Evolutionary conservation across 352 stramenopile genomes (phyloP).

Genomic region (Phytophthora cajani): DNA sequence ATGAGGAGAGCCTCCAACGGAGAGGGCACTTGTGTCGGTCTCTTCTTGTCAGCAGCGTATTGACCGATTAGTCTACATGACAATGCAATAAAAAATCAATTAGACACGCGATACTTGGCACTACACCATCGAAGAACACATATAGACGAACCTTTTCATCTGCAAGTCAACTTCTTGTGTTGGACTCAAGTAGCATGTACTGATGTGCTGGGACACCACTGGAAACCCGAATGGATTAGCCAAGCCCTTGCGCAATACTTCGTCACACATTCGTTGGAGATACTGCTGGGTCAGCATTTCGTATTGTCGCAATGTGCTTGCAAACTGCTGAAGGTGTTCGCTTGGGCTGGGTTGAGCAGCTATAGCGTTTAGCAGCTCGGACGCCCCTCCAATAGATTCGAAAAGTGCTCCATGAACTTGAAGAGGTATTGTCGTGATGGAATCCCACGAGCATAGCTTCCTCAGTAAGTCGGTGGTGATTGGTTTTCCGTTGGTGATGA

Average conservation of each 20-base stretch:
- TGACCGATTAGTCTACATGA: slow-evolving; percentile 58
- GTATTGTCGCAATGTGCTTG: slow-evolving; percentile 52
- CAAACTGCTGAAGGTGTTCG: slow-evolving; percentile 42
- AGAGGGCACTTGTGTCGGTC: slow-evolving; percentile 50
- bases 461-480: slow-evolving; percentile 71
- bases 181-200: slow-evolving; percentile 75
- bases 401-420: slow-evolving; percentile 83
- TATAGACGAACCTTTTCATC: slow-evolving; percentile 66
- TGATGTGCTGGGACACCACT: slow-evolving; percentile 83
- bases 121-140: not conserved
- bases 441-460: slow-evolving; percentile 63
- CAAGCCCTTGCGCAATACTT: slow-evolving; percentile 79
- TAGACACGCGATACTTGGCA: not conserved
- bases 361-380: slow-evolving; percentile 70
- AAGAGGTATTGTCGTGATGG: slow-evolving; percentile 77
- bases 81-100: slow-evolving; percentile 9
- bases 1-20: slow-evolving; percentile 72
- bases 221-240: slow-evolving; percentile 80
- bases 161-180: slow-evolving; percentile 57
- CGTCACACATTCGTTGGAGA: slow-evolving; percentile 66
- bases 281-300: slow-evolving; percentile 61
- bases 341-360: slow-evolving; percentile 34
- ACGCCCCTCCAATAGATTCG: slow-evolving; percentile 77
- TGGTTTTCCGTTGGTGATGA: slow-evolving; percentile 53
- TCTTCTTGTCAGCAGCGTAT: slow-evolving; percentile 56